phyloP scores from a whole-genome alignment of 441 rosid species.

The Adansonia rubrostipa region DNA sequence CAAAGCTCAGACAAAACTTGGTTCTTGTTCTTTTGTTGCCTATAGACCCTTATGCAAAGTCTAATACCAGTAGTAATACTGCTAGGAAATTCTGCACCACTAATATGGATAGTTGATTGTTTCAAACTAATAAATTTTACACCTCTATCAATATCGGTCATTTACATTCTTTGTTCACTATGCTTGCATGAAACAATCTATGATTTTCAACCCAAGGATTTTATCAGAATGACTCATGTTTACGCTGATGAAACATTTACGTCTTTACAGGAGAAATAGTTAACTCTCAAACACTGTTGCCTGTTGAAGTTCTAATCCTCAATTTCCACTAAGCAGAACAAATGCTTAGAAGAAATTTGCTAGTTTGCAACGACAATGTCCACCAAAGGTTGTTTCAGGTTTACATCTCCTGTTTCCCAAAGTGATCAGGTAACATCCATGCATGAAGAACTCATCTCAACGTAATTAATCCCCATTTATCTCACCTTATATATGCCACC shows the following conservation, averaged over 20 bases:
- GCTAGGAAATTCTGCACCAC: not conserved
- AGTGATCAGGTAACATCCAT: not conserved
- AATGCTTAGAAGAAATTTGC: not conserved
- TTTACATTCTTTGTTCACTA: not conserved
- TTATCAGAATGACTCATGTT: not conserved
- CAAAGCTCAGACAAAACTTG: not conserved
- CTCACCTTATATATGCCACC: conserved; percentile 56
- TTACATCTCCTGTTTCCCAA: not conserved
- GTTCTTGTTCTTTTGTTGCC: no score
- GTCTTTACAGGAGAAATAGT: not conserved
- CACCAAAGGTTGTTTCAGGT: not conserved
- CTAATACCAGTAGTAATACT: not conserved
- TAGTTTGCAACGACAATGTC: not conserved
- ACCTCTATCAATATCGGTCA: not conserved
- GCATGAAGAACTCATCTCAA: not conserved
- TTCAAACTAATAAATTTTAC: not conserved
- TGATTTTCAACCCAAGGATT: not conserved
- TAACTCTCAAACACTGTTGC: not conserved
- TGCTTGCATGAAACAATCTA: not conserved
- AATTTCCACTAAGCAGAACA: not conserved
- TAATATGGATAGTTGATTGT: not conserved
- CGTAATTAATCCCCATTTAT: not conserved
- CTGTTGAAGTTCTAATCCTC: not conserved
- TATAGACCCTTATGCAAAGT: not conserved
- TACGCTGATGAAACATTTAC: not conserved